Evolutionary conservation across 139 green algal species (phyloP).

Genomic region (Chlorokybus atmophyticus): DNA sequence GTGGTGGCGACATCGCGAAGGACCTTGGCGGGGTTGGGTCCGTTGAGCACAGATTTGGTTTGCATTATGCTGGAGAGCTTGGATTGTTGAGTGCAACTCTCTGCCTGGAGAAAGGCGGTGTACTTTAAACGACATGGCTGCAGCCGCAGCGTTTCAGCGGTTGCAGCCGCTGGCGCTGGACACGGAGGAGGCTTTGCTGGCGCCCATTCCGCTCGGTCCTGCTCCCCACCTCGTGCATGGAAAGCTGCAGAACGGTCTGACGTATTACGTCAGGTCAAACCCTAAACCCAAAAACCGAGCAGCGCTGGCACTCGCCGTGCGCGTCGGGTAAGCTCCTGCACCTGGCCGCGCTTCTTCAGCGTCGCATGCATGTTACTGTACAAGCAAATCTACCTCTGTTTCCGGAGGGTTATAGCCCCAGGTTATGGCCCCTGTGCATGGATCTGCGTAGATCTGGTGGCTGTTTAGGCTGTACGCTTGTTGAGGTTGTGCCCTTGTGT

Average conservation of each 20-base stretch:
- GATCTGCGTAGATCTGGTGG: not conserved
- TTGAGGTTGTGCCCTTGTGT: not conserved
- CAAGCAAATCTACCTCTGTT: not conserved
- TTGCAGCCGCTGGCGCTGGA: no score
- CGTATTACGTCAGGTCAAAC: conserved; percentile 59
- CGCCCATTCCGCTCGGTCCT: conserved; percentile 16
- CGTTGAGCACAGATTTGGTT: no score
- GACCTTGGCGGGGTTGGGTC: no score
- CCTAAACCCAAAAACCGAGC: conserved; percentile 51
- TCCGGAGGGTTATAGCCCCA: not conserved
- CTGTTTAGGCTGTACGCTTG: not conserved
- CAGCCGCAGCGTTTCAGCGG: no score
- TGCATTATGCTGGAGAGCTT: no score
- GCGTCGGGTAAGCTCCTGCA: conserved; percentile 20
- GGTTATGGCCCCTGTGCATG: conserved; percentile 3
- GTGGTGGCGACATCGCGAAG: no score
- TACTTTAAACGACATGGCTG: no score
- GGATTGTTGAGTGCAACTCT: no score
- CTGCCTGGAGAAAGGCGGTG: no score
- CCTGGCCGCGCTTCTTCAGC: no score
- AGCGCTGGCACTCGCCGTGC: conserved; percentile 52
- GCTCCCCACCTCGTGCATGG: conserved; percentile 24
- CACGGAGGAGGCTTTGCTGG: conserved; percentile 3
- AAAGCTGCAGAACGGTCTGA: conserved; percentile 42
- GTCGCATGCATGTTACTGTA: not conserved